Evolutionary conservation across 2,329 filamentous ascomycete genomes (phyloP).

Genomic region (Penicillium sp.): DNA sequence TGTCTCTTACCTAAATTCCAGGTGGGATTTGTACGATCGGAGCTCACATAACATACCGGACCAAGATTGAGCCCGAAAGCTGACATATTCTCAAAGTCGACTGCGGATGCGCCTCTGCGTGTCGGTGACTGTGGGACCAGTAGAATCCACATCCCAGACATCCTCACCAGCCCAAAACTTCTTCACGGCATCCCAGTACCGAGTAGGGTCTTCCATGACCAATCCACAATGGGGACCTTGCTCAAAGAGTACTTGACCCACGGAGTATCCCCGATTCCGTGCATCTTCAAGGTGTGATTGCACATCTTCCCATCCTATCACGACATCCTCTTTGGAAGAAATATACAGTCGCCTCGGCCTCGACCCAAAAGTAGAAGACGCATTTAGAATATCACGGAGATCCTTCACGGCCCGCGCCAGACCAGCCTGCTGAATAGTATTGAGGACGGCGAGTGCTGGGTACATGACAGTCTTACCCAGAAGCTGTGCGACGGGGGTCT

Average conservation of each 20-base stretch:
- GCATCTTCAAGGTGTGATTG: slow-evolving; percentile 25
- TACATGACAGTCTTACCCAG: slow-evolving; percentile 23
- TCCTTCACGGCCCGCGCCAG: slow-evolving; percentile 19
- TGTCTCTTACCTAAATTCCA: background rate
- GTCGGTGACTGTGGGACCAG: background rate
- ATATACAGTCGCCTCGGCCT: slow-evolving; percentile 23
- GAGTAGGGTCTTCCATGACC: slow-evolving; percentile 22
- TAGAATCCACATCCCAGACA: slow-evolving; percentile 4
- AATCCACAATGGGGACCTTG: slow-evolving; percentile 26
- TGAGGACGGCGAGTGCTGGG: slow-evolving; percentile 20
- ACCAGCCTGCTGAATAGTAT: slow-evolving; percentile 16
- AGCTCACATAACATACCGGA: background rate
- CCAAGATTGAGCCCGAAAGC: background rate
- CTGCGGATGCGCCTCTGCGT: background rate
- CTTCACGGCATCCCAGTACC: slow-evolving; percentile 24
- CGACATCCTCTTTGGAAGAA: slow-evolving; percentile 24
- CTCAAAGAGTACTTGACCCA: slow-evolving; percentile 22
- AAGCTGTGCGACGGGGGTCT: slow-evolving; percentile 11
- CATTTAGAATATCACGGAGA: slow-evolving; percentile 24
- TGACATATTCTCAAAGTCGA: background rate
- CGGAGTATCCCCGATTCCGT: slow-evolving; percentile 14
- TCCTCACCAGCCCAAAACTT: slow-evolving; percentile 19
- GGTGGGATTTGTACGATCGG: background rate
- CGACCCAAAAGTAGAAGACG: slow-evolving; percentile 20
- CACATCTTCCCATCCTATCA: slow-evolving; percentile 28